These are phyloP conservation scores for Saksenaea oblongispora DNA, from an alignment of 371 early-diverging fungal species.

Conservation along the genomic window DNA sequence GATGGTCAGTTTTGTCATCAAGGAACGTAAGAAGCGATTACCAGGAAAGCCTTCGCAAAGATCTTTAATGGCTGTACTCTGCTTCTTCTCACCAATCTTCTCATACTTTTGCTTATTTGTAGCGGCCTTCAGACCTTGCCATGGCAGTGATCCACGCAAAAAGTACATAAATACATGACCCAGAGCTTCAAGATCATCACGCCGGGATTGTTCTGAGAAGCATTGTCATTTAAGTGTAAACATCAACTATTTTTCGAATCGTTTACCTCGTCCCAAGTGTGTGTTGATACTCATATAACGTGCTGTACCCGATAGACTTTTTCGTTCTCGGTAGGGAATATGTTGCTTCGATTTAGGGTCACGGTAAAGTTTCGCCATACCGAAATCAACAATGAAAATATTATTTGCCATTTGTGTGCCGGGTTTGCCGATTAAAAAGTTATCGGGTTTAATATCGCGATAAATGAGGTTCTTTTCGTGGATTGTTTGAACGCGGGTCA, in stretches of 20 bases:
- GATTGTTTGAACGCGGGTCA: slow-evolving; percentile 86
- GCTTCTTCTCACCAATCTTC: slow-evolving; percentile 89
- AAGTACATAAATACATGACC: slow-evolving; percentile 95
- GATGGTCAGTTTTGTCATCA: not conserved
- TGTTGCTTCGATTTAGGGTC: slow-evolving; percentile 83
- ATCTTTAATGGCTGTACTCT: slow-evolving; percentile 71
- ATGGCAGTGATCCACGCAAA: slow-evolving; percentile 84
- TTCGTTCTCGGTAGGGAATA: slow-evolving; percentile 79
- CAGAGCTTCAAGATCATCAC: slow-evolving; percentile 93
- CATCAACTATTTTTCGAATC: not conserved
- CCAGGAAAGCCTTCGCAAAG: slow-evolving; percentile 74
- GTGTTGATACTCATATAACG: slow-evolving; percentile 92
- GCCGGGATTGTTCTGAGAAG: slow-evolving; percentile 76
- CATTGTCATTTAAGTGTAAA: not conserved
- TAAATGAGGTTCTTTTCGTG: slow-evolving; percentile 95
- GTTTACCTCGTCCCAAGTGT: slow-evolving; percentile 69
- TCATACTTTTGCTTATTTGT: slow-evolving; percentile 92
- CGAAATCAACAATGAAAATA: slow-evolving; percentile 83
- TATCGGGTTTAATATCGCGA: slow-evolving; percentile 99
- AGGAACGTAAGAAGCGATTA: not conserved
- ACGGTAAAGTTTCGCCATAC: slow-evolving; percentile 88
- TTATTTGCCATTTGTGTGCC: slow-evolving; percentile 47
- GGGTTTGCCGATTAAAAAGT: slow-evolving; percentile 86
- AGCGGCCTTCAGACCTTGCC: slow-evolving; percentile 91
- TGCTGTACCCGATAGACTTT: slow-evolving; percentile 86